Evolutionary conservation across 306 rosid species (phyloP), one percentile per base, ranked within the genome.

Genomic region (Abrus pulchellus): DNA sequence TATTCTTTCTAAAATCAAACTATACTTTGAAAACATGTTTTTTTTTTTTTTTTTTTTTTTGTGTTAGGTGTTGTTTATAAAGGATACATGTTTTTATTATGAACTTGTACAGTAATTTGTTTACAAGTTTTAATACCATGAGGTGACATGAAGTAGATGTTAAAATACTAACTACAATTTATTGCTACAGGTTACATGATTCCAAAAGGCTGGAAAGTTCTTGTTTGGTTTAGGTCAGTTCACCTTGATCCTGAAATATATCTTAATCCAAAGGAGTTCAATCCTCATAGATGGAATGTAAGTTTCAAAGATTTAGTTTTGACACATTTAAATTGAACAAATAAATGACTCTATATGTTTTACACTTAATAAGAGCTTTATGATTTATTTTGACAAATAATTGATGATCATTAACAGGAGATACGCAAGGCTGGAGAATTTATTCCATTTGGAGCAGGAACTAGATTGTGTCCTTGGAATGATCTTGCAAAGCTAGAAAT

Each of bases 391-490:
- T 49, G 2, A 29, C n/a, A 66, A 27, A 47, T 72, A 6, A 8
- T 20, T 20, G 34, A 4, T 60, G 6, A 9, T 65, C 28, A 33
- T 68, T 45, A 34, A n/a, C 47, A 92, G 86, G 54, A 62, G 61
- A 75, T 74, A 52, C 92, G 83, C 44, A 90, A 85, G 79, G 92
- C 91, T 1, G 93, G 90, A 47, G 85, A 87, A 38, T 93, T 93
- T 70, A 87, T 93, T 63, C 97, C 96, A 33, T 93, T 91, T 67
- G 97, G 97, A 84, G 94, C 85, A 49, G 97, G 97, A 85, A 86
- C 82, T 80, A 89, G 92, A 48, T 32, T 89, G 72, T 93, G 97
- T 55, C 97, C 96, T 0, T 83, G 86, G 5, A 83, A 83, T 83
- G 86, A 83, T 55, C 86, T 83, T 41, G 86, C 86, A 11, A 83